A percentile compares a stretch with the other conserved stretches of the same genome.
Evolutionary conservation across 768 basidiomycete genomes (phyloP).

Genomic region (Podaxis carcinomalis): DNA sequence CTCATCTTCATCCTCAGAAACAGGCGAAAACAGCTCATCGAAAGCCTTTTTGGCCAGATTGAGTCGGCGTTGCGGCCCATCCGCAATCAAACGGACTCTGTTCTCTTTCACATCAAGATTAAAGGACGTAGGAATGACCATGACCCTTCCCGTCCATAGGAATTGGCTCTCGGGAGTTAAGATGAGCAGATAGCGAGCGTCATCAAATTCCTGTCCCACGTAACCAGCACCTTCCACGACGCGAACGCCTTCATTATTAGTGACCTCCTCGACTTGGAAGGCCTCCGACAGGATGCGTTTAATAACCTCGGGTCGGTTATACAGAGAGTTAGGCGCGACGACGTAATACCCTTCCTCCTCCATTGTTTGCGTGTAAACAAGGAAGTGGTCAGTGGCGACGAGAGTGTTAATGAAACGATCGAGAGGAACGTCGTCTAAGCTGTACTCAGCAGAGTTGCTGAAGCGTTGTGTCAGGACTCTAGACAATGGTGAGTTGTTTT

Average conservation of each 20-base stretch:
- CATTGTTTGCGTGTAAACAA: conserved; percentile 85
- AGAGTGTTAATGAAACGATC: conserved; percentile 78
- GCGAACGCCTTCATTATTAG: conserved; percentile 49
- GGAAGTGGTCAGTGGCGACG: conserved; percentile 83
- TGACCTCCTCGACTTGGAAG: conserved; percentile 70
- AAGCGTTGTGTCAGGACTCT: conserved; percentile 81
- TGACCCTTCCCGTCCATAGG: conserved; percentile 87
- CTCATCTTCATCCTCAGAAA: conserved; percentile 60
- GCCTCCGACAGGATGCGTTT: conserved; percentile 79
- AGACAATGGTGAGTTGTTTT: conserved; percentile 9
- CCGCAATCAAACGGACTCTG: conserved; percentile 88
- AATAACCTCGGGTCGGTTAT: conserved; percentile 72
- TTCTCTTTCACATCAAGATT: conserved; percentile 84
- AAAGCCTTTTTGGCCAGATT: conserved; percentile 76
- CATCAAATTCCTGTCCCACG: conserved; percentile 50
- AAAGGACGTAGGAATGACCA: conserved; percentile 72
- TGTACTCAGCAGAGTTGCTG: conserved; percentile 91
- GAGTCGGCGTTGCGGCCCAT: conserved; percentile 79
- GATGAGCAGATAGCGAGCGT: conserved; percentile 74
- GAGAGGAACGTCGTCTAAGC: conserved; percentile 66
- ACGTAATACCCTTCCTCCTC: conserved; percentile 93
- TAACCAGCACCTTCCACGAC: conserved; percentile 33
- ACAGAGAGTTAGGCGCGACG: conserved; percentile 73
- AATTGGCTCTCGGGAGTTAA: conserved; percentile 84
- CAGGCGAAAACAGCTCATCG: conserved; percentile 52